Evolutionary conservation across 2,329 filamentous ascomycete species (phyloP).

Genomic region (Colletotrichum sublineola): DNA sequence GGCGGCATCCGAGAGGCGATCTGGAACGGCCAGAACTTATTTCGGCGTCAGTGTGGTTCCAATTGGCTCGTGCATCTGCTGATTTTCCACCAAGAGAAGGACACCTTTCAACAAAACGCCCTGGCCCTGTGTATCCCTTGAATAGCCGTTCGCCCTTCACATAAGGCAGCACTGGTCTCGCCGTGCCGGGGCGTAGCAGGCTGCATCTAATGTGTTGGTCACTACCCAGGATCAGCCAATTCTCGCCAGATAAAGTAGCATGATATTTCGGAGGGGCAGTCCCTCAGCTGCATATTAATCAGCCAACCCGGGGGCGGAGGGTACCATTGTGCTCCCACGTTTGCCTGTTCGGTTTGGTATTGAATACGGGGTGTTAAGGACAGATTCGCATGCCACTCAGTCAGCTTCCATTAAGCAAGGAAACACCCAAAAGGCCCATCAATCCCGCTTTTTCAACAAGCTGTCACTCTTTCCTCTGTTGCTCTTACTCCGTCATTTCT

Average conservation of each 20-base stretch:
- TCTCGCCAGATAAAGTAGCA: slow-evolving; percentile 40
- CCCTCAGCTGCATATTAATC: slow-evolving; percentile 34
- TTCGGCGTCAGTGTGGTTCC: slow-evolving; percentile 38
- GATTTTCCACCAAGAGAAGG: slow-evolving; percentile 42
- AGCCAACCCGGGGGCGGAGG: slow-evolving; percentile 17
- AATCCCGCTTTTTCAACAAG: slow-evolving; percentile 17
- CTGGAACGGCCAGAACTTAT: slow-evolving; percentile 32
- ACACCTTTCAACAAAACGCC: slow-evolving; percentile 40
- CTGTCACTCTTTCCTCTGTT: neutral
- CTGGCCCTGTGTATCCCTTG: neutral
- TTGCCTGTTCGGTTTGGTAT: slow-evolving; percentile 11
- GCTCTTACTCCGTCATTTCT: slow-evolving; percentile 5
- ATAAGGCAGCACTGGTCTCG: slow-evolving; percentile 13
- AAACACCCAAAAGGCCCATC: slow-evolving; percentile 26
- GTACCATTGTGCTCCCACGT: slow-evolving; percentile 20
- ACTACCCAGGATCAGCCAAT: slow-evolving; percentile 36
- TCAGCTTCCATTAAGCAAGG: slow-evolving; percentile 13
- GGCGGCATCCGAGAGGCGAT: slow-evolving; percentile 41
- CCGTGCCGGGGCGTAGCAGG: neutral
- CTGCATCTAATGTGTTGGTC: slow-evolving; percentile 24
- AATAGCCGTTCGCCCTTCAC: slow-evolving; percentile 8
- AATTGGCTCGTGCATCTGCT: slow-evolving; percentile 42
- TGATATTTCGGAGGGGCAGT: slow-evolving; percentile 2
- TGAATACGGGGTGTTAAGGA: slow-evolving; percentile 21
- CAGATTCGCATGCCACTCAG: slow-evolving; percentile 35